phyloP scores from a whole-genome alignment of 192 early-diverging fungal genomes.

The Entomortierella lignicola region DNA sequence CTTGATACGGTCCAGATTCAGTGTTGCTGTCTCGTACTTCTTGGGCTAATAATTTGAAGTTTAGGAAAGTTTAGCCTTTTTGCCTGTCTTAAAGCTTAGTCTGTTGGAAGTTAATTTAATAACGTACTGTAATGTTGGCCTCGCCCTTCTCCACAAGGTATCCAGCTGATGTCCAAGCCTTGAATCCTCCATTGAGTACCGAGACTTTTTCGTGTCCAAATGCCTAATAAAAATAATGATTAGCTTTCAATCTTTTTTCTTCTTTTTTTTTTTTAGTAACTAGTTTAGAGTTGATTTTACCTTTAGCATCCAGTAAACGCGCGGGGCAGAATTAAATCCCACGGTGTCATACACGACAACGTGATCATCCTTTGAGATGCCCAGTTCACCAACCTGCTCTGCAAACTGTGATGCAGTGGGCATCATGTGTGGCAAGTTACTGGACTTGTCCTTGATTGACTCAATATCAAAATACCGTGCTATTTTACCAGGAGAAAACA shows the following conservation, averaged over 20 bases:
- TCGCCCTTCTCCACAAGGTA: constrained; percentile 61
- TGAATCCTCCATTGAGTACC: constrained; percentile 90
- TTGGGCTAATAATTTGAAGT: constrained; percentile 24
- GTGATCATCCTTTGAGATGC: constrained; percentile 84
- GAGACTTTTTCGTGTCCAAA: constrained; percentile 92
- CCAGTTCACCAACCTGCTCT: constrained; percentile 76
- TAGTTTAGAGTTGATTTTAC: constrained; percentile 62
- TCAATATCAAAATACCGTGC: constrained; percentile 95
- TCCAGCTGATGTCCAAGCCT: constrained; percentile 75
- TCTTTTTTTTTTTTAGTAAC: not conserved
- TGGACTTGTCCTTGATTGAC: constrained; percentile 77
- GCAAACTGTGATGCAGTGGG: constrained; percentile 81
- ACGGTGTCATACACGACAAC: constrained; percentile 91
- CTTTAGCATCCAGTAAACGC: constrained; percentile 96
- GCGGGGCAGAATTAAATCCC: constrained; percentile 83
- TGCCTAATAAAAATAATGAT: too few species aligned
- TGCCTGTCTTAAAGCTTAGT: too few species aligned
- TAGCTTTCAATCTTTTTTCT: not conserved
- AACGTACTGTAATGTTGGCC: constrained; percentile 40
- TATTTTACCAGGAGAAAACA: constrained; percentile 15
- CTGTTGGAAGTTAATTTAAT: not conserved
- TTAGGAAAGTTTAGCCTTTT: too few species aligned
- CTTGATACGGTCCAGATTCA: constrained; percentile 59
- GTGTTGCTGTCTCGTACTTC: constrained; percentile 42
- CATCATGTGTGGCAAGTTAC: constrained; percentile 90